phyloP scores from a whole-genome alignment of 2,329 filamentous ascomycete species.

The Xylariaceae sp. region DNA sequence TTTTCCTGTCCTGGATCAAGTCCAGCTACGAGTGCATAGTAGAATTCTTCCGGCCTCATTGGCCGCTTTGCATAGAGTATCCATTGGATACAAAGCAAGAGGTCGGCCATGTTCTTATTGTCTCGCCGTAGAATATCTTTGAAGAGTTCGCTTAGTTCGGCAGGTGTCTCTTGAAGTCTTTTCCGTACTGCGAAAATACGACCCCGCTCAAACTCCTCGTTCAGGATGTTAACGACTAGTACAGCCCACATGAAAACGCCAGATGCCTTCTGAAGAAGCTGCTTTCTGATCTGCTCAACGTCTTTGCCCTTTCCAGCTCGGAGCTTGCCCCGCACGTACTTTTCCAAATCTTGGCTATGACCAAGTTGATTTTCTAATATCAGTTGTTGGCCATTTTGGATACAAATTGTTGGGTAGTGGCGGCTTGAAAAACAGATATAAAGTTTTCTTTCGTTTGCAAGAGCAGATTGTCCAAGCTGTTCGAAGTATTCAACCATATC shows the following conservation, averaged over 20 bases:
- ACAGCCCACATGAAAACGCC: conserved; percentile 29
- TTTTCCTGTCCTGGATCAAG: conserved; percentile 1
- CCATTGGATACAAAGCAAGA: conserved; percentile 19
- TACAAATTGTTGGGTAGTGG: conserved; percentile 42
- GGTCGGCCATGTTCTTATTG: conserved; percentile 18
- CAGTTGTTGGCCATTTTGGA: conserved; percentile 29
- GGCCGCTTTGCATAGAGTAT: conserved; percentile 20
- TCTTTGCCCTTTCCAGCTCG: conserved; percentile 15
- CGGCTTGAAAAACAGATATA: conserved; percentile 52
- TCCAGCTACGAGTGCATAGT: conserved; percentile 17
- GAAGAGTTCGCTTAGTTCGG: conserved; percentile 19
- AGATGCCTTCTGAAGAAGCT: conserved; percentile 23
- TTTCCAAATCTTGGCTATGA: conserved; percentile 19
- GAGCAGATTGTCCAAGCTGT: conserved; percentile 41
- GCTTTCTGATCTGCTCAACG: not conserved
- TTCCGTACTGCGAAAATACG: conserved; percentile 15
- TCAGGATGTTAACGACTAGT: conserved; percentile 23
- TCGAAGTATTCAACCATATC: conserved; percentile 54
- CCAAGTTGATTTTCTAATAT: conserved; percentile 23
- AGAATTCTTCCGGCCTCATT: conserved; percentile 11
- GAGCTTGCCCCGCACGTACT: conserved; percentile 22
- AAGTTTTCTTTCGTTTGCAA: conserved; percentile 31
- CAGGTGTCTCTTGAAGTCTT: conserved; percentile 17
- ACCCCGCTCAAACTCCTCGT: conserved; percentile 22
- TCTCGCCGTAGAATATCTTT: conserved; percentile 21